Conservation (phyloP, 2,329 filamentous ascomycete species). For the Volutella citrinella region DNA sequence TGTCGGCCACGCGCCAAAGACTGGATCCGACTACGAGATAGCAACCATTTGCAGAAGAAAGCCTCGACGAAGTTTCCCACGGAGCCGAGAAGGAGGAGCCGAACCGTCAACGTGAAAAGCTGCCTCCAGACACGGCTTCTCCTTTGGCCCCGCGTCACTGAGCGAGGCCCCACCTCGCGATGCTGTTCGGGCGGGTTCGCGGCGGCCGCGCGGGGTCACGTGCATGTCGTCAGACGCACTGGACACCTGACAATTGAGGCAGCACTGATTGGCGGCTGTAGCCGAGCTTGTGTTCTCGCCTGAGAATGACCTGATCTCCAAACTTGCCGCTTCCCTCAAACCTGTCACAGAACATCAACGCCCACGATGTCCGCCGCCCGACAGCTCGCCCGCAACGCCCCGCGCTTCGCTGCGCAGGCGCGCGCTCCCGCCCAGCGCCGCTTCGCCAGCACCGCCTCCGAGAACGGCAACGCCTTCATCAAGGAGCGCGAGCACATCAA, state of each 20-base stretch:
- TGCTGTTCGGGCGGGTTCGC: constrained; percentile 13
- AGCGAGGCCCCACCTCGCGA: constrained; percentile 16
- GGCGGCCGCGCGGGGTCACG: constrained; percentile 28
- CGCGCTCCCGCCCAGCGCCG: constrained; percentile 65
- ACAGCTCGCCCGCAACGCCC: constrained; percentile 57
- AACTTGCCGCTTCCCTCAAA: constrained; percentile 23
- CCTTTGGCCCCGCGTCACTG: too few relatives aligned
- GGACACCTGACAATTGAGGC: constrained; percentile 31
- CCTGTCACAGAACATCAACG: constrained; percentile 22
- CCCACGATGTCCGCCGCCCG: constrained; percentile 63
- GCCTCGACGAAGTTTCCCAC: too few relatives aligned
- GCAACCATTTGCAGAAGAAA: too few relatives aligned
- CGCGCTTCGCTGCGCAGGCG: constrained; percentile 61
- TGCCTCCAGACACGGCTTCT: too few relatives aligned
- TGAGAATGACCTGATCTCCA: constrained; percentile 32
- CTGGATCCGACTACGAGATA: too few relatives aligned
- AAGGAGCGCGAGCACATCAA: constrained; percentile 87
- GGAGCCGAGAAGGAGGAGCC: too few relatives aligned
- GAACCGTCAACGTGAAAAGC: too few relatives aligned
- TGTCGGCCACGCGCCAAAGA: too few relatives aligned
- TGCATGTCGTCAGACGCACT: constrained; percentile 13
- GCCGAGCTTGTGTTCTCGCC: constrained; percentile 31
- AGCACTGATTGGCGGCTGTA: constrained; percentile 27
- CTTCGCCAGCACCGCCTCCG: constrained; percentile 68
- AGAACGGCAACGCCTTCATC: constrained; percentile 93